Conservation (phyloP, 129 eudicot species). For the Flaveria ramosissima region DNA sequence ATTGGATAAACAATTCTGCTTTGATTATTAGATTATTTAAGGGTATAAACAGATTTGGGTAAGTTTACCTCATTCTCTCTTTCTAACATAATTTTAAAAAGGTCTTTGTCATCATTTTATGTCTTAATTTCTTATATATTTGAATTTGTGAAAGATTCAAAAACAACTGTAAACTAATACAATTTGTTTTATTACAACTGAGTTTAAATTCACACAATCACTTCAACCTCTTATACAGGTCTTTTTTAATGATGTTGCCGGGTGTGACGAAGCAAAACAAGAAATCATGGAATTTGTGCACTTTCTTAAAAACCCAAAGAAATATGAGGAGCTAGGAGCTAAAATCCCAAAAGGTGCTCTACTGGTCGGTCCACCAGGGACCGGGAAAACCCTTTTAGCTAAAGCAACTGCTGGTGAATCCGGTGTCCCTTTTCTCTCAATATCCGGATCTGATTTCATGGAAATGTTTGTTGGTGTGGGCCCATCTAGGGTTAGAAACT, state of each 20-base stretch:
- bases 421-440: slow-evolving; percentile 83
- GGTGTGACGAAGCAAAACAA: slow-evolving; percentile 81
- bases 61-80: not conserved
- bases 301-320: slow-evolving; percentile 77
- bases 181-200: not conserved
- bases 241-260: slow-evolving; percentile 73
- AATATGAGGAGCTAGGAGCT: slow-evolving; percentile 80
- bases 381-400: slow-evolving; percentile 89
- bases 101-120: not conserved
- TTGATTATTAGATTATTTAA: not conserved
- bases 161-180: no score
- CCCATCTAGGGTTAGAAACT: slow-evolving; percentile 89
- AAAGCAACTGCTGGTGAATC: slow-evolving; percentile 98
- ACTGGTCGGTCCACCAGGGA: slow-evolving; percentile 95
- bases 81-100: not conserved
- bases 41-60: not conserved
- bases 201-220: not conserved
- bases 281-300: slow-evolving; percentile 85
- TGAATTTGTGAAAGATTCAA: not conserved
- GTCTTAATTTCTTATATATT: not conserved
- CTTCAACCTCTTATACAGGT: slow-evolving; percentile 40
- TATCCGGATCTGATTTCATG: slow-evolving; percentile 91
- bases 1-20: not conserved
- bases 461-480: slow-evolving; percentile 99
- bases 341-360: slow-evolving; percentile 94